Conservation (phyloP, 1,139 yeast genomes). For the Pichia sp. region DNA sequence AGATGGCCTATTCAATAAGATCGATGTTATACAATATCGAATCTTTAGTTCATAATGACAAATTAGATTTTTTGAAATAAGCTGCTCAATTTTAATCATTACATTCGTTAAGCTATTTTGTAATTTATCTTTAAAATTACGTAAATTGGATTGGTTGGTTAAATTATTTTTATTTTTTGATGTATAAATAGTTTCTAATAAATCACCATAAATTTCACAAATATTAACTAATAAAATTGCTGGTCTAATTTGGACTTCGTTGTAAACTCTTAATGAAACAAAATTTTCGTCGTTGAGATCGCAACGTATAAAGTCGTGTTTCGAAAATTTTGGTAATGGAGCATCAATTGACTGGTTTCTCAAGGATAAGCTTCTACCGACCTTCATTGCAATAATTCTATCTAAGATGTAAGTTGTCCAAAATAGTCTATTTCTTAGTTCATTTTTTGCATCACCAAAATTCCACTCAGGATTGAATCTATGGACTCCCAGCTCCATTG, state of each 20-base stretch:
- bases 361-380: constrained; percentile 20
- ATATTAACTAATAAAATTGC: constrained; percentile 18
- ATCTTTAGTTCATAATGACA: constrained; percentile 18
- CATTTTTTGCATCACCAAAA: constrained; percentile 20
- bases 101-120: constrained; percentile 15
- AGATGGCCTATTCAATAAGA: constrained; percentile 20
- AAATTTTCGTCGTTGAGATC: constrained; percentile 3
- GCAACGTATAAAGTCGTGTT: constrained; percentile 17
- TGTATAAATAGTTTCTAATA: constrained; percentile 20
- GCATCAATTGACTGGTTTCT: constrained; percentile 24
- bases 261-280: constrained; percentile 8
- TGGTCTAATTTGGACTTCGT: constrained; percentile 19
- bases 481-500: constrained; percentile 25
- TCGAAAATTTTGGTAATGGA: constrained; percentile 18
- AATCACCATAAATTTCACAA: constrained; percentile 21
- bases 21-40: constrained; percentile 16
- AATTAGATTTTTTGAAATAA: constrained; percentile 14
- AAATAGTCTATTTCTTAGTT: constrained; percentile 21
- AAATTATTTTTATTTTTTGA: constrained; percentile 14
- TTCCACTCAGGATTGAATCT: constrained; percentile 23
- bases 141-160: constrained; percentile 12
- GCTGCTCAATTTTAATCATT: constrained; percentile 17
- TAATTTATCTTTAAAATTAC: constrained; percentile 8
- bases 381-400: constrained; percentile 21
- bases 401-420: constrained; percentile 23